These are phyloP conservation scores for Striga hermonthica DNA, from an alignment of 305 asterid genomes.

Conservation along the genomic window DNA sequence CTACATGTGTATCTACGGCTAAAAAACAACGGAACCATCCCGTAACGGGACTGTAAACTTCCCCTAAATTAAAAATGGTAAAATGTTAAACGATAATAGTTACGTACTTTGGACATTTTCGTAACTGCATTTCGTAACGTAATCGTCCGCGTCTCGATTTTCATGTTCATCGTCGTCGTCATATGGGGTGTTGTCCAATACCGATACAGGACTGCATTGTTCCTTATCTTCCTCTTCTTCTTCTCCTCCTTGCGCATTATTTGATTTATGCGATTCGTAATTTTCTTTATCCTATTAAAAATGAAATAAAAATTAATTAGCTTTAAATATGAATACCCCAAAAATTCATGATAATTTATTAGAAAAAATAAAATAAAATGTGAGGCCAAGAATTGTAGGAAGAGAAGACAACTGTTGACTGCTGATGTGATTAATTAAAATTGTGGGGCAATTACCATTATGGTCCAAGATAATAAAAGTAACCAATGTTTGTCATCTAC, in stretches of 20 bases:
- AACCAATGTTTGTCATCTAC: slow-evolving; percentile 37
- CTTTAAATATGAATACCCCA: neutral
- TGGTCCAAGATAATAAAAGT: slow-evolving; percentile 36
- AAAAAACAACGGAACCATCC: too few species aligned
- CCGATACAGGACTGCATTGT: slow-evolving; percentile 86
- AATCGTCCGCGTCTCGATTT: slow-evolving; percentile 35
- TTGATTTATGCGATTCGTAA: slow-evolving; percentile 27
- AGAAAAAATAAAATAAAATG: too few species aligned
- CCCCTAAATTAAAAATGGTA: neutral
- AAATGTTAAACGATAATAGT: neutral
- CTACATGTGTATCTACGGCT: too few species aligned
- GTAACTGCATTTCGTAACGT: slow-evolving; percentile 50
- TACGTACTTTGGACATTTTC: slow-evolving; percentile 77
- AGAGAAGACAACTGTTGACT: neutral
- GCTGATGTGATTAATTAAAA: slow-evolving; percentile 18
- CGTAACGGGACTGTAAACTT: too few species aligned
- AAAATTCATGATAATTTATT: neutral
- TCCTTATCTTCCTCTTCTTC: slow-evolving; percentile 66
- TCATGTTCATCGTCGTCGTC: slow-evolving; percentile 56
- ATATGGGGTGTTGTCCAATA: slow-evolving; percentile 60
- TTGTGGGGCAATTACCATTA: slow-evolving; percentile 26
- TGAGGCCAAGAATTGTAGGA: slow-evolving; percentile 10
- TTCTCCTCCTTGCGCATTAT: slow-evolving; percentile 30
- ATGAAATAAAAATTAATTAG: neutral
- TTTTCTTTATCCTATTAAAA: slow-evolving; percentile 43